Evolutionary conservation across 257 asterid genomes (phyloP).

Genomic region (Penstemon barbatus): DNA sequence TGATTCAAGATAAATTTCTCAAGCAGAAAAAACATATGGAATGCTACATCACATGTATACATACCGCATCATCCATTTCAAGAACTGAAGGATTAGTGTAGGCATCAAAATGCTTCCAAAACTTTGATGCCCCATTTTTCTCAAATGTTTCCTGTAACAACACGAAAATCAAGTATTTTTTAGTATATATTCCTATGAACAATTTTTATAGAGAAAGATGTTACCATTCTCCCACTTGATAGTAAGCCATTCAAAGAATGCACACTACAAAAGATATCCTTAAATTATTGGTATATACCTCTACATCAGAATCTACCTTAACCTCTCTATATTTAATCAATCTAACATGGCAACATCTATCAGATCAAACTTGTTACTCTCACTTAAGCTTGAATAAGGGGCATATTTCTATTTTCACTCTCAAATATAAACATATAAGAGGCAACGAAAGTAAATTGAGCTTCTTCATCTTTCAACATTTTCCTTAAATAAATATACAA

Average conservation of each 20-base stretch:
- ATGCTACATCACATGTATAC: conserved; percentile 26
- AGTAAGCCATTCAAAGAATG: background rate
- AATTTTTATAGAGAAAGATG: background rate
- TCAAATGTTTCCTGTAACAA: conserved; percentile 69
- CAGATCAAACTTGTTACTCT: background rate
- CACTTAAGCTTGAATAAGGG: background rate
- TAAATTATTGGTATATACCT: conserved; percentile 6
- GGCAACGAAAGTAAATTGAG: background rate
- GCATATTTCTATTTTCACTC: background rate
- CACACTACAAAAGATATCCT: background rate
- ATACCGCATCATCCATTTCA: conserved; percentile 59
- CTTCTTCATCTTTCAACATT: conserved; percentile 5
- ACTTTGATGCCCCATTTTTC: conserved; percentile 65
- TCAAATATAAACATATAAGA: background rate
- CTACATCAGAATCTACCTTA: conserved; percentile 2
- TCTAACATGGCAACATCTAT: conserved; percentile 8
- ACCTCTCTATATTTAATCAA: conserved; percentile 11
- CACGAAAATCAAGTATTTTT: conserved; percentile 14
- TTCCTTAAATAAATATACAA: background rate
- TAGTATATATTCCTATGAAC: background rate
- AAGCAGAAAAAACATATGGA: background rate
- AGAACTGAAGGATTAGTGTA: conserved; percentile 43
- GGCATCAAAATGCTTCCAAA: conserved; percentile 84
- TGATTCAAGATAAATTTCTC: conserved; percentile 12
- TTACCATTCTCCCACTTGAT: conserved; percentile 1